Percentiles rank a stretch among this genome's conserved stretches.
Evolutionary conservation across 169 alveolate genomes (phyloP).

Genomic region (Plasmodium berghei): DNA sequence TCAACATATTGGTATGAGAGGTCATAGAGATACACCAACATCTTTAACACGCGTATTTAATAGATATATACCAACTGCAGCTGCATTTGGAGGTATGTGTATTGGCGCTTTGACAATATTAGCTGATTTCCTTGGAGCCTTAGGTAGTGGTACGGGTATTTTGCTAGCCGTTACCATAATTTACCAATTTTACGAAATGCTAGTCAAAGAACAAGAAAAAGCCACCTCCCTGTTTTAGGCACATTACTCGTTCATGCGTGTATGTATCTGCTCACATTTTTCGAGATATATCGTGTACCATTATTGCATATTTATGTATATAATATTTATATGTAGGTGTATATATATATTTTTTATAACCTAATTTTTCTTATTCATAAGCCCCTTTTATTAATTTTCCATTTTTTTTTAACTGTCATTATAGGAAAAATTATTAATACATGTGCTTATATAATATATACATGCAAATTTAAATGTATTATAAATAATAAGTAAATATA

Average conservation of each 20-base stretch:
- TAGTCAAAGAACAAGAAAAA: constrained; percentile 96
- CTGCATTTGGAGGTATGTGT: constrained; percentile 99
- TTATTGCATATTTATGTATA: too few species aligned
- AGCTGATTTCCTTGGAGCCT: constrained; percentile 99
- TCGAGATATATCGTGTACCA: too few species aligned
- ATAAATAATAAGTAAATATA: not conserved
- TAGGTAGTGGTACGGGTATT: constrained; percentile 99
- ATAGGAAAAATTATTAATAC: not conserved
- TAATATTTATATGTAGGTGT: too few species aligned
- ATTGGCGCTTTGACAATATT: constrained; percentile 98
- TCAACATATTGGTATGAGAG: constrained; percentile 92
- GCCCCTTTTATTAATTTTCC: not conserved
- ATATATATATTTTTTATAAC: too few species aligned
- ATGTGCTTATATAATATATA: not conserved
- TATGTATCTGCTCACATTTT: too few species aligned
- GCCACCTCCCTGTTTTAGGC: constrained; percentile 88
- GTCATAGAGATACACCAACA: constrained; percentile 88
- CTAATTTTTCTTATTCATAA: not conserved
- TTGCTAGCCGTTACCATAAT: constrained; percentile 98
- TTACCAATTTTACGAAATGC: constrained; percentile 98
- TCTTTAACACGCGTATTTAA: constrained; percentile 86
- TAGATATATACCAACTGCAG: constrained; percentile 99
- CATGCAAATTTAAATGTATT: not conserved
- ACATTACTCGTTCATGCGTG: too few species aligned
- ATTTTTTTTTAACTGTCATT: constrained; percentile 6